Evolutionary conservation across 306 rosid genomes (phyloP).

Genomic region (Corylus heterophylla): DNA sequence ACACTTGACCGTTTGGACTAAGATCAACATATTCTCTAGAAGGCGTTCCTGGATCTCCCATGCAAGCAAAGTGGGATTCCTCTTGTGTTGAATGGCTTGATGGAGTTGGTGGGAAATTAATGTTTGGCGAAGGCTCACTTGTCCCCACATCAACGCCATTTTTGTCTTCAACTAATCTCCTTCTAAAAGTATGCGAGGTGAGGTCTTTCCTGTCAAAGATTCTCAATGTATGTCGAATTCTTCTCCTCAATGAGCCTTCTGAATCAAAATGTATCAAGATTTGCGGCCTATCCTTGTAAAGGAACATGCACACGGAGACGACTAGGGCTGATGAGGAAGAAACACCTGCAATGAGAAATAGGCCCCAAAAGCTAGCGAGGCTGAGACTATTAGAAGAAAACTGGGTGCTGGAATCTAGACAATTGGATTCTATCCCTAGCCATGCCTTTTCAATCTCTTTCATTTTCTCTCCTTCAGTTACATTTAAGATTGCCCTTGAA

Average conservation of each 20-base stretch:
- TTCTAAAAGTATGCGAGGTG: constrained; percentile 20
- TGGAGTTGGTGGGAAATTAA: constrained; percentile 8
- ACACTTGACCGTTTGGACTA: background rate
- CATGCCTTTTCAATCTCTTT: constrained; percentile 41
- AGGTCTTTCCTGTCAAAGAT: constrained; percentile 22
- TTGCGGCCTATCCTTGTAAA: background rate
- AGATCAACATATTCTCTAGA: background rate
- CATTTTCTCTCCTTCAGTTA: constrained; percentile 56
- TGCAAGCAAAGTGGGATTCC: too few relatives aligned
- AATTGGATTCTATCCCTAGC: constrained; percentile 30
- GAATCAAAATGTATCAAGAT: background rate
- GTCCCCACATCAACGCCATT: too few relatives aligned
- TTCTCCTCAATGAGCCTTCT: background rate
- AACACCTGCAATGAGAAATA: constrained; percentile 46
- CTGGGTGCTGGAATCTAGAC: constrained; percentile 25
- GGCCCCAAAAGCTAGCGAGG: constrained; percentile 58
- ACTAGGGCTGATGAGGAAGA: constrained; percentile 37
- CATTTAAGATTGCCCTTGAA: constrained; percentile 53
- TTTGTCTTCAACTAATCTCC: background rate
- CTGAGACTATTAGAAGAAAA: constrained; percentile 44
- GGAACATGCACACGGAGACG: constrained; percentile 9
- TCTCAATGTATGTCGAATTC: background rate
- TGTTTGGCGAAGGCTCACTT: background rate
- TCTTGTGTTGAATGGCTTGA: background rate
- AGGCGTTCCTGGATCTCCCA: background rate